Conservation (phyloP, 2,329 filamentous ascomycete genomes). For the Mollisia scopiformis region DNA sequence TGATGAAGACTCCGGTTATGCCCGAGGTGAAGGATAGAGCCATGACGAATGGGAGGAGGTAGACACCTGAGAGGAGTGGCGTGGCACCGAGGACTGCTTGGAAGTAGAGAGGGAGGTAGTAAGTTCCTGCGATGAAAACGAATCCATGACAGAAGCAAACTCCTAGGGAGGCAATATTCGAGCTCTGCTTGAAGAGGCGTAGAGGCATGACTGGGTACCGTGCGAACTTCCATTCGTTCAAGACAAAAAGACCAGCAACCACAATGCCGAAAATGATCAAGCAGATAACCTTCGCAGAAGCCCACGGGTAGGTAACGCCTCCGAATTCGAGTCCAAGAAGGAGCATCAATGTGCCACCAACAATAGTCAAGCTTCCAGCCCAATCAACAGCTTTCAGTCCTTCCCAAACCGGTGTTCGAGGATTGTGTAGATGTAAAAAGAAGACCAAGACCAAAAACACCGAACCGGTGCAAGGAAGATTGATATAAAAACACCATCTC, state of each 20-base stretch:
- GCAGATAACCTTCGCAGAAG: slow-evolving; percentile 35
- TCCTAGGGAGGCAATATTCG: slow-evolving; percentile 67
- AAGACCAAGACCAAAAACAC: slow-evolving; percentile 58
- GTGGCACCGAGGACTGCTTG: slow-evolving; percentile 51
- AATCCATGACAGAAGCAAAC: slow-evolving; percentile 76
- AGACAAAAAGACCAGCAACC: slow-evolving; percentile 60
- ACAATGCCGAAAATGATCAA: slow-evolving; percentile 65
- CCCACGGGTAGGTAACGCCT: slow-evolving; percentile 69
- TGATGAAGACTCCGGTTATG: slow-evolving; percentile 57
- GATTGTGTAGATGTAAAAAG: slow-evolving; percentile 69
- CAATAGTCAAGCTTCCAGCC: slow-evolving; percentile 61
- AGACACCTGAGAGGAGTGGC: slow-evolving; percentile 76
- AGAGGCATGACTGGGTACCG: slow-evolving; percentile 77
- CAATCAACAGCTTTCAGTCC: slow-evolving; percentile 66
- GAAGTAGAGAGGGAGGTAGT: slow-evolving; percentile 66
- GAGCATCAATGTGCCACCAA: slow-evolving; percentile 80
- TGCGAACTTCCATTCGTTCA: slow-evolving; percentile 75
- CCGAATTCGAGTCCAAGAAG: slow-evolving; percentile 86
- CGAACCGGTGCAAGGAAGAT: slow-evolving; percentile 33
- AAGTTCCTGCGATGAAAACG: slow-evolving; percentile 28
- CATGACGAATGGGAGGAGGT: slow-evolving; percentile 72
- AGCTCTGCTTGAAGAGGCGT: slow-evolving; percentile 67
- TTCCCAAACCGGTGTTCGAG: slow-evolving; percentile 61
- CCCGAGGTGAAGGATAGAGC: slow-evolving; percentile 67
- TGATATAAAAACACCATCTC: slow-evolving; percentile 55